phyloP scores from a whole-genome alignment of 1,284 basidiomycete genomes.

The Apiotrichum sp. region DNA sequence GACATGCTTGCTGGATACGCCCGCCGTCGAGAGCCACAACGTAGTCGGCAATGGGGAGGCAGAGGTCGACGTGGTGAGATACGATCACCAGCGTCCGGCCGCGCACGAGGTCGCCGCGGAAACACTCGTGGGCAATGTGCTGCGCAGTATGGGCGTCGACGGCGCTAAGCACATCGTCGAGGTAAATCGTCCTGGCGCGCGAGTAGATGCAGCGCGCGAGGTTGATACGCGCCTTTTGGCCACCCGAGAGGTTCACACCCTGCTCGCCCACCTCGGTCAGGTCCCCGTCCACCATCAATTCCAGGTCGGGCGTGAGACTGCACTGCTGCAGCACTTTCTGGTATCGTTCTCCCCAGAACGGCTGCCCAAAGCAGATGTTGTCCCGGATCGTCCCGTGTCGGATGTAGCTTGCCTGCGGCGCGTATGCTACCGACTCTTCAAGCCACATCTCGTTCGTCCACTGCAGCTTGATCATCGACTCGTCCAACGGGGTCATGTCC shows the following conservation, averaged over 20 bases:
- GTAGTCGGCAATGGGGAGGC: conserved; percentile 33
- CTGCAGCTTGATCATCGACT: conserved; percentile 6
- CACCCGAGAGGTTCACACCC: conserved; percentile 56
- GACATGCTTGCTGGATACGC: conserved; percentile 30
- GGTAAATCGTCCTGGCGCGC: conserved; percentile 58
- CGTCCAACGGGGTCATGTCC: conserved; percentile 26
- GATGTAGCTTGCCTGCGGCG: conserved; percentile 45
- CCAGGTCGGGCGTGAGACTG: conserved; percentile 39
- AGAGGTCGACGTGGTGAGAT: conserved; percentile 62
- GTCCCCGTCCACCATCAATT: conserved; percentile 41
- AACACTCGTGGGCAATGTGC: conserved; percentile 38
- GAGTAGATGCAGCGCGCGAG: conserved; percentile 76
- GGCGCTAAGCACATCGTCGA: conserved; percentile 45
- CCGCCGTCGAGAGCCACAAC: conserved; percentile 57
- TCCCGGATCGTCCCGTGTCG: conserved; percentile 44
- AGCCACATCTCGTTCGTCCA: conserved; percentile 36
- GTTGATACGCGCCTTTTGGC: conserved; percentile 65
- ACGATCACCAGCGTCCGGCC: conserved; percentile 66
- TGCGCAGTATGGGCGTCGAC: conserved; percentile 47
- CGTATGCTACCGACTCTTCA: conserved; percentile 37
- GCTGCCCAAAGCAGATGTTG: conserved; percentile 48
- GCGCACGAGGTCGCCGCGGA: conserved; percentile 53
- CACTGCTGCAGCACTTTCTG: conserved; percentile 35
- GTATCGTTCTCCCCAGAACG: conserved; percentile 42
- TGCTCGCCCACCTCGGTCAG: conserved; percentile 77